Conservation (phyloP, 495 filamentous ascomycete genomes). For the Wilcoxina mikolae region DNA sequence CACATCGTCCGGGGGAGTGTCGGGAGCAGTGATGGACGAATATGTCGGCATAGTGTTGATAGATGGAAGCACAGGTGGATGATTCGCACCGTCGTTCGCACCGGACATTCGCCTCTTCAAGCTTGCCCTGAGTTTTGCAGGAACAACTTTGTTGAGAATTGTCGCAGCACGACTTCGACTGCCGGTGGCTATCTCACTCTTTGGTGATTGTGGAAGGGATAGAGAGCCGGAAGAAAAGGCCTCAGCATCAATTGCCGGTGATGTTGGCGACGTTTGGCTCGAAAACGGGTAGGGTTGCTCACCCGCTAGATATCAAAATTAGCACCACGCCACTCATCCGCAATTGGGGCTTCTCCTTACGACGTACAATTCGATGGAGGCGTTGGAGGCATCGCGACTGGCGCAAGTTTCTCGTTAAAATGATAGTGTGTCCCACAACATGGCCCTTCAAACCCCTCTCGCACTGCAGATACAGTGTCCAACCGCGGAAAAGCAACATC, state of each 20-base stretch:
- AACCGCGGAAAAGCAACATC: conserved; percentile 3
- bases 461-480: not conserved
- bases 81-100: conserved; percentile 15
- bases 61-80: conserved; percentile 18
- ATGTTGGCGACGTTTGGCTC: conserved; percentile 11
- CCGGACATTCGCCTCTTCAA: conserved; percentile 23
- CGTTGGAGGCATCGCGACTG: conserved; percentile 26
- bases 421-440: conserved; percentile 17
- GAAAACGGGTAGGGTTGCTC: conserved; percentile 21
- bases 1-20: conserved; percentile 22
- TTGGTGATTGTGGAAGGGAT: conserved; percentile 23
- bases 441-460: not conserved
- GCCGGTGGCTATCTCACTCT: conserved; percentile 13
- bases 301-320: conserved; percentile 14
- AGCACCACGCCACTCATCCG: conserved; percentile 1
- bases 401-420: conserved; percentile 17
- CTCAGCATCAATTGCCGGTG: conserved; percentile 24
- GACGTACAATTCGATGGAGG: conserved; percentile 26
- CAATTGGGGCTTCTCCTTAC: not conserved
- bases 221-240: conserved; percentile 24
- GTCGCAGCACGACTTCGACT: conserved; percentile 19
- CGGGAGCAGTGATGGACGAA: conserved; percentile 5
- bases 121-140: conserved; percentile 22
- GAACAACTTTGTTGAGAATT: conserved; percentile 25
- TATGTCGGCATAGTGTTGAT: conserved; percentile 18